A percentile compares a stretch with the other conserved stretches of the same genome.
Evolutionary conservation across 176 grass and related monocot species (phyloP).

Genomic region (sorghum (Sorghum bicolor)): Sorghum_bicolor_NCBIv3 NC_012879.2:60418001-60418500

Average conservation of each 20-base stretch:
- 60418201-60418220: slow-evolving; percentile 75
- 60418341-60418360: slow-evolving; percentile 53
- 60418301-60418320: slow-evolving; percentile 45
- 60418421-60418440: slow-evolving; percentile 67
- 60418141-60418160: slow-evolving; percentile 1
- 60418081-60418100: slow-evolving; percentile 46
- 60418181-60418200: slow-evolving; percentile 83
- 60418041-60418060: slow-evolving; percentile 82
- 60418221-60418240: slow-evolving; percentile 47
- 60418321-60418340: slow-evolving; percentile 51
- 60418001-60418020: slow-evolving; percentile 42
- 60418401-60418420: slow-evolving; percentile 32
- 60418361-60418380: slow-evolving; percentile 32
- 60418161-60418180: slow-evolving; percentile 51
- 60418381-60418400: slow-evolving; percentile 37
- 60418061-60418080: slow-evolving; percentile 43
- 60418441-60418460: slow-evolving; percentile 35
- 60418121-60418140: neutral
- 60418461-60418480: slow-evolving; percentile 58
- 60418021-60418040: slow-evolving; percentile 73
- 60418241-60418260: slow-evolving; percentile 47
- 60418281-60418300: slow-evolving; percentile 57
- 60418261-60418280: slow-evolving; percentile 61
- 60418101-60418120: slow-evolving; percentile 32
- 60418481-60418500: slow-evolving; percentile 45